These are phyloP conservation scores for Rhodotorula sp. DNA, from an alignment of 1,284 basidiomycete species.

Conservation along the genomic window DNA sequence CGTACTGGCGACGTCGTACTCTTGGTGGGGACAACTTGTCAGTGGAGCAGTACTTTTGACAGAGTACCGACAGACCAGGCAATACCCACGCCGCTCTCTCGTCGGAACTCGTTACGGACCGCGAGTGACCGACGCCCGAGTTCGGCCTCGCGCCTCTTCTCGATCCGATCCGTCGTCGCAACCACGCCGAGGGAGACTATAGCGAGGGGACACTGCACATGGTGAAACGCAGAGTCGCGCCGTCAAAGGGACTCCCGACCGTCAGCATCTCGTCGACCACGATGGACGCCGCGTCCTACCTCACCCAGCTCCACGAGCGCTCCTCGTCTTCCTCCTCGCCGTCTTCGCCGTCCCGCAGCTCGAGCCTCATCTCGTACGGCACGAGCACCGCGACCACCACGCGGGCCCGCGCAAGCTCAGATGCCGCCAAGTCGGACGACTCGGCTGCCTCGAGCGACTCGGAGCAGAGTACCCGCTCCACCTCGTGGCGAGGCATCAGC, in stretches of 20 bases:
- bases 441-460: constrained; percentile 20
- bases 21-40: too few relatives aligned
- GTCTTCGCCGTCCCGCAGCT: constrained; percentile 17
- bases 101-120: too few relatives aligned
- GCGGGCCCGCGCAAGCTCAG: constrained; percentile 17
- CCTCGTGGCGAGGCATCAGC: constrained; percentile 35
- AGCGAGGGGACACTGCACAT: background rate
- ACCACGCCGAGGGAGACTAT: too few relatives aligned
- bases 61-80: too few relatives aligned
- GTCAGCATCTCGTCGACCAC: constrained; percentile 24
- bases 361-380: constrained; percentile 38
- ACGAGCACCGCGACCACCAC: constrained; percentile 1
- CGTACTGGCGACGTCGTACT: too few relatives aligned
- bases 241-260: constrained; percentile 18
- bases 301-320: constrained; percentile 29
- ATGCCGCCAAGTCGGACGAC: constrained; percentile 18
- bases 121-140: too few relatives aligned
- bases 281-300: constrained; percentile 36
- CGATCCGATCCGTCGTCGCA: too few relatives aligned
- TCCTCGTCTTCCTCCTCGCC: constrained; percentile 16
- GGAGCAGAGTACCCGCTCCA: constrained; percentile 16
- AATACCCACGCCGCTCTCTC: too few relatives aligned
- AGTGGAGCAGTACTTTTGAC: too few relatives aligned
- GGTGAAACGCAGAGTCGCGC: constrained; percentile 2
- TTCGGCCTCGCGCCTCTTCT: too few relatives aligned